Evolutionary conservation across 495 filamentous ascomycete genomes (phyloP).

Genomic region (Talaromyces adpressus): DNA sequence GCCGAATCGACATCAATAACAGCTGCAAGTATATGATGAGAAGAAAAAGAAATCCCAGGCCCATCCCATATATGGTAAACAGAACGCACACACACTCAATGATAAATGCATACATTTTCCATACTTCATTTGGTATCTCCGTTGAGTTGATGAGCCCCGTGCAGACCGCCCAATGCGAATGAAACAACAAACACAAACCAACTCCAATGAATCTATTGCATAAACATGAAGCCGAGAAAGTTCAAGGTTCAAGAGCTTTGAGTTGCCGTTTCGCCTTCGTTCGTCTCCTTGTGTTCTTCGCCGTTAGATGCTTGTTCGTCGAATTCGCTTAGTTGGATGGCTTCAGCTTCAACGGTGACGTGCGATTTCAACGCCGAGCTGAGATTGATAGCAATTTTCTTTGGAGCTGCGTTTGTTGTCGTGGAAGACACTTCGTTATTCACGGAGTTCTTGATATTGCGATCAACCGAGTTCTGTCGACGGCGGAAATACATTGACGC

Average conservation of each 20-base stretch:
- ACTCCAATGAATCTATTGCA: slow-evolving; percentile 6
- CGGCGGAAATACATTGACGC: slow-evolving; percentile 27
- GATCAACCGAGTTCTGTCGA: slow-evolving; percentile 35
- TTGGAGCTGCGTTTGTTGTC: slow-evolving; percentile 29
- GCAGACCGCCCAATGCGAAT: slow-evolving; percentile 6
- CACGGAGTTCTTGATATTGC: slow-evolving; percentile 18
- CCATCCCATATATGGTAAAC: background rate
- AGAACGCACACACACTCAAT: slow-evolving; percentile 1
- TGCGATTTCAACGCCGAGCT: slow-evolving; percentile 12
- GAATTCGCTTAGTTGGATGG: slow-evolving; percentile 6
- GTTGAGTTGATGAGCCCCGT: background rate
- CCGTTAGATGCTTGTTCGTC: background rate
- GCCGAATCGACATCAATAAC: slow-evolving; percentile 3
- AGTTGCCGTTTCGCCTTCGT: background rate
- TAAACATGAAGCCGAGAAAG: background rate
- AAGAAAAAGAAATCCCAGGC: background rate
- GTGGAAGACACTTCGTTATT: slow-evolving; percentile 14
- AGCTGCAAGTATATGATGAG: slow-evolving; percentile 11
- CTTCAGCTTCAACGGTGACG: slow-evolving; percentile 9
- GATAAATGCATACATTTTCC: slow-evolving; percentile 13
- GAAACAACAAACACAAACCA: slow-evolving; percentile 9
- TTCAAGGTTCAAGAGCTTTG: background rate
- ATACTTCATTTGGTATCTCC: slow-evolving; percentile 9
- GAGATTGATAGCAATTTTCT: slow-evolving; percentile 46
- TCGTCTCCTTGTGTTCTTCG: background rate